These are phyloP conservation scores for Pythium monospermum DNA, from an alignment of 352 stramenopile genomes.

Conservation along the genomic window DNA sequence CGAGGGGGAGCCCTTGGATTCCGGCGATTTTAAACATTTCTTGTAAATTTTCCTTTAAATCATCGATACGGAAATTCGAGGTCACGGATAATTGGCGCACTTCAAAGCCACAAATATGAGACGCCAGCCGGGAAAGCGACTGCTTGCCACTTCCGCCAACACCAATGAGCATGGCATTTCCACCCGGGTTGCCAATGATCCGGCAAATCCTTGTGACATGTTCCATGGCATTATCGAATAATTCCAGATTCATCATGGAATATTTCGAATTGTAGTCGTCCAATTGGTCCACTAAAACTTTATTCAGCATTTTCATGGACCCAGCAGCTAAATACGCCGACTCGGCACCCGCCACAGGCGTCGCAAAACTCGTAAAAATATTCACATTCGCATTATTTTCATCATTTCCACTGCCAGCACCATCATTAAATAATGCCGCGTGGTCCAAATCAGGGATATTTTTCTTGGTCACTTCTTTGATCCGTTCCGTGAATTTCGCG, in stretches of 20 bases:
- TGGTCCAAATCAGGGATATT: slow-evolving; percentile 85
- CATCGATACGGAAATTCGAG: slow-evolving; percentile 94
- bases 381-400: slow-evolving; percentile 54
- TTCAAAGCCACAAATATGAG: slow-evolving; percentile 96
- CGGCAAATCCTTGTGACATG: slow-evolving; percentile 95
- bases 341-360: slow-evolving; percentile 52
- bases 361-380: slow-evolving; percentile 96
- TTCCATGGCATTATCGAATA: slow-evolving; percentile 97
- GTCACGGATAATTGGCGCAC: slow-evolving; percentile 94
- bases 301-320: slow-evolving; percentile 84
- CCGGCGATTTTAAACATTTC: slow-evolving; percentile 96
- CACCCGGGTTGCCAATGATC: slow-evolving; percentile 95
- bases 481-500: slow-evolving; percentile 88
- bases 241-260: slow-evolving; percentile 97
- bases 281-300: slow-evolving; percentile 91
- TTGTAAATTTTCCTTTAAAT: slow-evolving; percentile 95
- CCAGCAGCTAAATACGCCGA: slow-evolving; percentile 69
- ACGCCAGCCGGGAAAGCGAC: slow-evolving; percentile 92
- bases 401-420: slow-evolving; percentile 21
- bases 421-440: slow-evolving; percentile 77
- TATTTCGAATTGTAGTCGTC: slow-evolving; percentile 97
- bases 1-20: slow-evolving; percentile 90
- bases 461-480: slow-evolving; percentile 93
- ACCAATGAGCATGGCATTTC: slow-evolving; percentile 97
- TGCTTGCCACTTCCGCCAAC: slow-evolving; percentile 97